Conservation (phyloP, 73 alveolate genomes). For the Paramecium biaurelia region DNA sequence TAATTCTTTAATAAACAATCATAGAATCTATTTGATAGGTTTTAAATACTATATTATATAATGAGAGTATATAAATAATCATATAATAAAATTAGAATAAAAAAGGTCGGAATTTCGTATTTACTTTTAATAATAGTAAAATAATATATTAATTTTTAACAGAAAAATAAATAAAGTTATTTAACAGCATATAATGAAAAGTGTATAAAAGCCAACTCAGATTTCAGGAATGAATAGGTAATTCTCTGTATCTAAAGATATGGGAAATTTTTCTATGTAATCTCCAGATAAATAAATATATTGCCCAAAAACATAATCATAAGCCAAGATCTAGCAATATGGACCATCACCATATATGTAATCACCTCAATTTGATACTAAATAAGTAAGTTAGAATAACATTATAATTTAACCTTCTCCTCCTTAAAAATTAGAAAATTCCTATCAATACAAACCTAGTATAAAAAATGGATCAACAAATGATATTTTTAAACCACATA, state of each 20-base stretch:
- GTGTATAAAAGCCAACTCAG: constrained; percentile 1
- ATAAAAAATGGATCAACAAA: background rate
- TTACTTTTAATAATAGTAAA: background rate
- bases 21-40: background rate
- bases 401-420: constrained; percentile 7
- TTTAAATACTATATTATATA: background rate
- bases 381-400: background rate
- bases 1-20: background rate
- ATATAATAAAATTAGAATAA: background rate
- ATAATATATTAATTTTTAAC: constrained; percentile 16
- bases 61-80: background rate
- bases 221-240: background rate
- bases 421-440: background rate
- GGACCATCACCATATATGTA: constrained; percentile 6
- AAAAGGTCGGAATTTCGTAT: background rate
- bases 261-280: background rate
- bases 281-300: constrained; percentile 44
- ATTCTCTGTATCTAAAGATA: constrained; percentile 33
- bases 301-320: constrained; percentile 21
- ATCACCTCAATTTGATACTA: constrained; percentile 23
- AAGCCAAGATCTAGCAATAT: constrained; percentile 8
- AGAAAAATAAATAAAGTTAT: background rate
- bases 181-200: constrained; percentile 16
- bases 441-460: constrained; percentile 29
- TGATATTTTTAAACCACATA: background rate